These are phyloP conservation scores for Meira miltonrushii DNA, from an alignment of 1,284 basidiomycete species.

Conservation along the genomic window DNA sequence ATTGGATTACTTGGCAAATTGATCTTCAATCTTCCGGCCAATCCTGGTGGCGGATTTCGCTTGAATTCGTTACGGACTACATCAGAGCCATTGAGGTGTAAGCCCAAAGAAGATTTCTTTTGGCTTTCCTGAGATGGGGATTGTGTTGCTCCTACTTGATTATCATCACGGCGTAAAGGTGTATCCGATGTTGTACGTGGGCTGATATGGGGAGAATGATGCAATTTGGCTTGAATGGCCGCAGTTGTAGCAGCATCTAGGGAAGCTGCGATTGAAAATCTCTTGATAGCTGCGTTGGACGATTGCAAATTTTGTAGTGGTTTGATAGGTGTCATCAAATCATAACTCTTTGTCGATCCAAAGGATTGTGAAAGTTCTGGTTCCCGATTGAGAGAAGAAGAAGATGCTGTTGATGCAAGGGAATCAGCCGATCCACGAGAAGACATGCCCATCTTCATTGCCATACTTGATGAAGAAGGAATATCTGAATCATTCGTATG, in stretches of 20 bases:
- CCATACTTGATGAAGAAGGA: too few species aligned
- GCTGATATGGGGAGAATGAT: conserved; percentile 21
- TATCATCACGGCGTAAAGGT: conserved; percentile 1
- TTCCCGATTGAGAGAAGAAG: conserved; percentile 20
- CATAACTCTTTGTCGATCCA: conserved; percentile 33
- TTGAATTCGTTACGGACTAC: not conserved
- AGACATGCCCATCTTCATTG: too few species aligned
- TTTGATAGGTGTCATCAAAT: conserved; percentile 36
- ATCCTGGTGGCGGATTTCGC: not conserved
- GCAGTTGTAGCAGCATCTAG: conserved; percentile 20
- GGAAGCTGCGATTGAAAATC: conserved; percentile 3
- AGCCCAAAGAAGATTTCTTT: not conserved
- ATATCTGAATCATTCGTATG: too few species aligned
- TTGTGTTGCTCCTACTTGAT: not conserved
- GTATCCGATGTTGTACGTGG: conserved; percentile 1
- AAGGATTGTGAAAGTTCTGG: conserved; percentile 37
- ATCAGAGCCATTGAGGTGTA: not conserved
- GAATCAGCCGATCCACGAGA: conserved; percentile 6
- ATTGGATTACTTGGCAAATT: conserved; percentile 4
- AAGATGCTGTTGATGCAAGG: conserved; percentile 20
- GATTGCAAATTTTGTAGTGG: not conserved
- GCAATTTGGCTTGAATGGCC: conserved; percentile 19
- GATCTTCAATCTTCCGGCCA: conserved; percentile 14
- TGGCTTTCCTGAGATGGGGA: not conserved
- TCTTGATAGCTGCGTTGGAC: not conserved